phyloP scores from a whole-genome alignment of 2,329 filamentous ascomycete genomes.

The Colletotrichum sp. region DNA sequence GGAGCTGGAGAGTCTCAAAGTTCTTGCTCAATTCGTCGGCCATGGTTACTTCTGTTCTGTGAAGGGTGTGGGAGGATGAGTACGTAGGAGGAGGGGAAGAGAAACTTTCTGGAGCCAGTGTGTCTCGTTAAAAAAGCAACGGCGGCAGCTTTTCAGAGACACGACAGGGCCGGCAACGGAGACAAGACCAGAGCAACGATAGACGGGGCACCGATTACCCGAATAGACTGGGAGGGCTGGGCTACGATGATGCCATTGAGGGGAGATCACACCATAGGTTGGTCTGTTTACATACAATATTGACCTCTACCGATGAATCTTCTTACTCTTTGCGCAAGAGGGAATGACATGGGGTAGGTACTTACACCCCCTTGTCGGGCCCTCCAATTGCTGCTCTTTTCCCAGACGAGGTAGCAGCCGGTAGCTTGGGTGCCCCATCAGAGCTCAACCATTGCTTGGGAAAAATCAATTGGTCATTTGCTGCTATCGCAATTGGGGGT shows the following conservation, averaged over 20 bases:
- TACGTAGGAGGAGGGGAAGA: not conserved
- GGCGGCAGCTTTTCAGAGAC: not conserved
- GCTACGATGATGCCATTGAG: constrained; percentile 22
- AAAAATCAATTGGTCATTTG: not conserved
- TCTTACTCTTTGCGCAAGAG: not conserved
- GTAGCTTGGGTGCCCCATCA: not conserved
- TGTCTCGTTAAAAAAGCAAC: not conserved
- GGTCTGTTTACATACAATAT: not conserved
- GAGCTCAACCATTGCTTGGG: not conserved
- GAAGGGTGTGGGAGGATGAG: not conserved
- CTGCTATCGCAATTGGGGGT: not conserved
- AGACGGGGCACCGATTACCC: not conserved
- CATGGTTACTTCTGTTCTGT: constrained; percentile 33
- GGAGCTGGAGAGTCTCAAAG: constrained; percentile 87
- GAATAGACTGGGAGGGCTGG: not conserved
- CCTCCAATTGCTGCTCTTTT: not conserved
- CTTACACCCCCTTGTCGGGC: not conserved
- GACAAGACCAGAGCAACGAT: not conserved
- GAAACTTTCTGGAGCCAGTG: not conserved
- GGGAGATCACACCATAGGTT: constrained; percentile 4
- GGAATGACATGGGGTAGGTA: not conserved
- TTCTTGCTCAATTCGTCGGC: constrained; percentile 57
- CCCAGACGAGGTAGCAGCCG: not conserved
- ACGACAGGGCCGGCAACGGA: constrained; percentile 13
- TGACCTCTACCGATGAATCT: not conserved